Conservation (phyloP, 2,329 filamentous ascomycete species). For the Fusarium sp. region DNA sequence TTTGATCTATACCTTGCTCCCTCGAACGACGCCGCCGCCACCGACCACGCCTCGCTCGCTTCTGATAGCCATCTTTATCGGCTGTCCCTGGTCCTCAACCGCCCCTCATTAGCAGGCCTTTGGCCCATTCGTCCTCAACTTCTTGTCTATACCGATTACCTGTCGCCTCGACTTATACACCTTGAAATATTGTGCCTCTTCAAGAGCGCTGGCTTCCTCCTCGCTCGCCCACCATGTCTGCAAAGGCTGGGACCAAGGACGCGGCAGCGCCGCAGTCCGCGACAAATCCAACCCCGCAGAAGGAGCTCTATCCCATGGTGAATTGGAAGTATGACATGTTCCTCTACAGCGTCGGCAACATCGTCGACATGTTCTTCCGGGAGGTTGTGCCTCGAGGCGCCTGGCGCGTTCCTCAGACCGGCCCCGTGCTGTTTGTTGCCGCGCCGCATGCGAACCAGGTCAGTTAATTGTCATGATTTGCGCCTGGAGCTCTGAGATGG, state of each 20-base stretch:
- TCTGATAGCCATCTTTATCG: background rate
- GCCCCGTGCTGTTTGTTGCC: constrained; percentile 93
- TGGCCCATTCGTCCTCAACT: constrained; percentile 12
- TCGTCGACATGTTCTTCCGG: constrained; percentile 97
- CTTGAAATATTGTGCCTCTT: background rate
- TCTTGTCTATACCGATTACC: constrained; percentile 14
- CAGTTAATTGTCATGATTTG: constrained; percentile 41
- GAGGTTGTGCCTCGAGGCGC: constrained; percentile 95
- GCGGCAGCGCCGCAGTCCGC: constrained; percentile 40
- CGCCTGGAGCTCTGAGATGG: background rate
- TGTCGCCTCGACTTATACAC: constrained; percentile 3
- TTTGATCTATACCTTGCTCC: constrained; percentile 12
- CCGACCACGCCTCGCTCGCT: background rate
- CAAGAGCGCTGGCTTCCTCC: constrained; percentile 18
- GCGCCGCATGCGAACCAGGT: constrained; percentile 97
- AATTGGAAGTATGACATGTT: constrained; percentile 82
- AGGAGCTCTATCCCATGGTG: constrained; percentile 75
- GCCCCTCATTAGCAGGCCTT: constrained; percentile 19
- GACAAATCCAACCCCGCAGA: constrained; percentile 45
- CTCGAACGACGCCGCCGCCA: background rate
- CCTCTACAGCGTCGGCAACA: constrained; percentile 80
- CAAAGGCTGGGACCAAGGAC: constrained; percentile 36
- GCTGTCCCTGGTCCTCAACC: constrained; percentile 1
- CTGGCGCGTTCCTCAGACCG: constrained; percentile 91
- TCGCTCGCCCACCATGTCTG: constrained; percentile 31